Evolutionary conservation across 2,329 filamentous ascomycete genomes (phyloP).

Genomic region (Neonectria coccinea): DNA sequence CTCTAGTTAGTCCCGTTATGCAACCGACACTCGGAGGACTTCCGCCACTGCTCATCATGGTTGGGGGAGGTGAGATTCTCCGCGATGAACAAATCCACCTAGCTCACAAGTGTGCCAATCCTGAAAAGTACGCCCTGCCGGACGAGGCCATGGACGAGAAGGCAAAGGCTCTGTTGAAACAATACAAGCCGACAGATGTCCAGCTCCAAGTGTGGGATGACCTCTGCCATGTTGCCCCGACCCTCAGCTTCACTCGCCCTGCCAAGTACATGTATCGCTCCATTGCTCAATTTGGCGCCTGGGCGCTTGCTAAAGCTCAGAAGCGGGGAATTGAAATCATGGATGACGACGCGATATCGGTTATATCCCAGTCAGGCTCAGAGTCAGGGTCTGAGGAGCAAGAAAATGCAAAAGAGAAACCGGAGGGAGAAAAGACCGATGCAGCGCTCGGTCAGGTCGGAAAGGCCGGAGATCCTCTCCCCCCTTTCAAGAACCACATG

Average conservation of each 20-base stretch:
- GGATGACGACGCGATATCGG: slow-evolving; percentile 80
- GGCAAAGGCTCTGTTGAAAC: slow-evolving; percentile 69
- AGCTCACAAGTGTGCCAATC: slow-evolving; percentile 93
- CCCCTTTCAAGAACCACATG: slow-evolving; percentile 86
- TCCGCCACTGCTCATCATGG: slow-evolving; percentile 86
- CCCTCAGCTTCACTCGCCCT: slow-evolving; percentile 94
- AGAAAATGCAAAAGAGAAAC: slow-evolving; percentile 35
- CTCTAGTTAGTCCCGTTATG: slow-evolving; percentile 88
- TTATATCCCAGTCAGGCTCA: slow-evolving; percentile 73
- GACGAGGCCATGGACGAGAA: slow-evolving; percentile 72
- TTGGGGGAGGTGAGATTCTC: slow-evolving; percentile 88
- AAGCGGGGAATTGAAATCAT: slow-evolving; percentile 82
- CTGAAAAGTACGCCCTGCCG: slow-evolving; percentile 77
- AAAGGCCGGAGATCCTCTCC: slow-evolving; percentile 87
- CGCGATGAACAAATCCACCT: slow-evolving; percentile 95
- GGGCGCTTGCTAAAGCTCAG: slow-evolving; percentile 87
- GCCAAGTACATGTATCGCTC: slow-evolving; percentile 97
- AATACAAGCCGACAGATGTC: slow-evolving; percentile 87
- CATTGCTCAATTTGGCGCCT: slow-evolving; percentile 92
- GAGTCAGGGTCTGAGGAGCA: slow-evolving; percentile 45
- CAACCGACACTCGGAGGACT: slow-evolving; percentile 91
- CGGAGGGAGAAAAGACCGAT: slow-evolving; percentile 33
- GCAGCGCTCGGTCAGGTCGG: slow-evolving; percentile 67
- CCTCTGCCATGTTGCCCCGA: slow-evolving; percentile 90
- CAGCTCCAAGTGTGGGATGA: slow-evolving; percentile 98